phyloP scores from a whole-genome alignment of 495 filamentous ascomycete species.

The Oidiodendron maius region DNA sequence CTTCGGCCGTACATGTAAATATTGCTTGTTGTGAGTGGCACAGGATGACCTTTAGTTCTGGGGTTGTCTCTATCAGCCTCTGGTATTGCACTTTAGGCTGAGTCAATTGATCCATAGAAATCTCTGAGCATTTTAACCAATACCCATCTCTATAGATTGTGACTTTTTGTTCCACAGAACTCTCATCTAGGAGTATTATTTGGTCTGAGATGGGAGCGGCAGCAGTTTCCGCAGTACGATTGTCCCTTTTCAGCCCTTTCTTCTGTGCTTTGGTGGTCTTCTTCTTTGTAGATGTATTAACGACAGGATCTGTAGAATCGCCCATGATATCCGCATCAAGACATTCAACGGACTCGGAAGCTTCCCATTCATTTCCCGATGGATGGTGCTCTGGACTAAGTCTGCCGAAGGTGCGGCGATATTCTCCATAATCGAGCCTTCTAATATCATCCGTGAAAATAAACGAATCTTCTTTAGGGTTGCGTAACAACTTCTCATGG shows the following conservation, averaged over 20 bases:
- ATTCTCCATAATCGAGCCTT: constrained; percentile 35
- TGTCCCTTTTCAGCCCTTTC: too few relatives aligned
- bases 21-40: background rate
- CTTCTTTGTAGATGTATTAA: too few relatives aligned
- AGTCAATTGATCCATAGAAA: background rate
- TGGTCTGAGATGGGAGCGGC: too few relatives aligned
- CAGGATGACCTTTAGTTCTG: background rate
- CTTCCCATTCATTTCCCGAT: constrained; percentile 2
- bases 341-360: background rate
- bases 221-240: too few relatives aligned
- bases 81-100: background rate
- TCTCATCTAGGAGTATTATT: too few relatives aligned
- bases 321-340: background rate
- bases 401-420: background rate
- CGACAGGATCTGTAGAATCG: too few relatives aligned
- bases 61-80: background rate
- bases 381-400: too few relatives aligned
- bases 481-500: constrained; percentile 35
- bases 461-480: constrained; percentile 48
- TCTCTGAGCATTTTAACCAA: background rate
- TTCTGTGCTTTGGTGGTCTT: too few relatives aligned
- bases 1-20: background rate
- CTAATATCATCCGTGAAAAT: constrained; percentile 54
- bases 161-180: background rate
- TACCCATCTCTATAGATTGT: background rate